phyloP scores from a whole-genome alignment of 2,329 filamentous ascomycete genomes.

The Neurospora sp. region DNA sequence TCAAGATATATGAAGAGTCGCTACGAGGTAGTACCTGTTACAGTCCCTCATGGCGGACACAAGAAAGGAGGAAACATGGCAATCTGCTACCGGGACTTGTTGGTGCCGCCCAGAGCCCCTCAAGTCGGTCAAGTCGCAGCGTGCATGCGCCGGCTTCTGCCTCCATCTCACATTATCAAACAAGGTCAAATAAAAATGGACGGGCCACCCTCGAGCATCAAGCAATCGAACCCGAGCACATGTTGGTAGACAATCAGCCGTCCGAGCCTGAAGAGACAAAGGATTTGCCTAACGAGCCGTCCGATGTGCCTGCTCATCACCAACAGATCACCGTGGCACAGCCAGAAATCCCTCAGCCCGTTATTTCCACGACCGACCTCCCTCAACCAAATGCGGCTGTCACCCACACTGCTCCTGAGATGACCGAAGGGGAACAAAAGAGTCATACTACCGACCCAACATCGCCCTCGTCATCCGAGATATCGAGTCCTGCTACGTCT shows the following conservation, averaged over 20 bases:
- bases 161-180: neutral
- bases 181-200: neutral
- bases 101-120: neutral
- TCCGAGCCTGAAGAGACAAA: neutral
- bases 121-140: neutral
- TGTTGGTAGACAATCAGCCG: neutral
- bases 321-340: neutral
- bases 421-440: neutral
- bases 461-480: neutral
- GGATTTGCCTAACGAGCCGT: neutral
- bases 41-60: neutral
- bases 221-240: neutral
- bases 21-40: neutral
- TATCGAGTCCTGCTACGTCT: neutral
- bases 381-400: neutral
- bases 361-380: neutral
- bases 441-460: neutral
- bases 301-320: neutral
- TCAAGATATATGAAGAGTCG: neutral
- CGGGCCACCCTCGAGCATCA: neutral
- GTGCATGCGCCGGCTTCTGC: neutral
- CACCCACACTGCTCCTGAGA: neutral
- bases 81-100: neutral
- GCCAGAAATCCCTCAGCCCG: neutral
- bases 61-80: neutral